phyloP scores from a whole-genome alignment of 352 stramenopile genomes.

The Aphanomyces invadans region DNA sequence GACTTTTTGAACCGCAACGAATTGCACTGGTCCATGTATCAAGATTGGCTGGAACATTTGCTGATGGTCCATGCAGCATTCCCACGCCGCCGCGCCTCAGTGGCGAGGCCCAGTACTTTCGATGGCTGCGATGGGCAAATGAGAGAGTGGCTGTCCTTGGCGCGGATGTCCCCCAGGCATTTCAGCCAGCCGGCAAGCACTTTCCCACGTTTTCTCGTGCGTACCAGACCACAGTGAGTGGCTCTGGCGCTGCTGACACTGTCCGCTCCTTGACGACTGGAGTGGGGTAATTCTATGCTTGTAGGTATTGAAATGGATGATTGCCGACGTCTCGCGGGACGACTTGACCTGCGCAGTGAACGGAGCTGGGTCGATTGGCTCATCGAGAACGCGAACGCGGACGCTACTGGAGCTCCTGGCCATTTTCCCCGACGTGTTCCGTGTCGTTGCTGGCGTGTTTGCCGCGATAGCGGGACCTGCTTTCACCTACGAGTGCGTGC shows the following conservation, averaged over 20 bases:
- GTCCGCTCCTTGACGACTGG: too few relatives aligned
- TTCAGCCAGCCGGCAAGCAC: constrained; percentile 38
- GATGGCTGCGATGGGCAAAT: constrained; percentile 61
- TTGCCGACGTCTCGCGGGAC: constrained; percentile 40
- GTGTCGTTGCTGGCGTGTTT: constrained; percentile 39
- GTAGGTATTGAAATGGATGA: constrained; percentile 26
- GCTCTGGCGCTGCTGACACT: too few relatives aligned
- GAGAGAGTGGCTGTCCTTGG: constrained; percentile 45
- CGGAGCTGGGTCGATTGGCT: constrained; percentile 43
- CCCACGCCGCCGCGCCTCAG: constrained; percentile 27
- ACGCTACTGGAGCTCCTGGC: constrained; percentile 42
- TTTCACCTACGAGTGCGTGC: constrained; percentile 7
- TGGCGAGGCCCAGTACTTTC: constrained; percentile 54
- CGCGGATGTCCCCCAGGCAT: constrained; percentile 29
- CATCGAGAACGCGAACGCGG: constrained; percentile 35
- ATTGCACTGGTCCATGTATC: constrained; percentile 30
- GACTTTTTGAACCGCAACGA: constrained; percentile 38
- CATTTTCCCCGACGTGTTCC: constrained; percentile 33
- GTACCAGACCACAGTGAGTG: constrained; percentile 25
- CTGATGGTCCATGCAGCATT: neutral
- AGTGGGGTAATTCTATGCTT: neutral
- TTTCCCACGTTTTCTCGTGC: constrained; percentile 40
- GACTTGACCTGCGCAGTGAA: constrained; percentile 31
- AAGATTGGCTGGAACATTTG: neutral
- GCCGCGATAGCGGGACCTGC: neutral